Evolutionary conservation across 2,329 filamentous ascomycete species (phyloP).

Genomic region (Lasiodiplodia gonubiensis): DNA sequence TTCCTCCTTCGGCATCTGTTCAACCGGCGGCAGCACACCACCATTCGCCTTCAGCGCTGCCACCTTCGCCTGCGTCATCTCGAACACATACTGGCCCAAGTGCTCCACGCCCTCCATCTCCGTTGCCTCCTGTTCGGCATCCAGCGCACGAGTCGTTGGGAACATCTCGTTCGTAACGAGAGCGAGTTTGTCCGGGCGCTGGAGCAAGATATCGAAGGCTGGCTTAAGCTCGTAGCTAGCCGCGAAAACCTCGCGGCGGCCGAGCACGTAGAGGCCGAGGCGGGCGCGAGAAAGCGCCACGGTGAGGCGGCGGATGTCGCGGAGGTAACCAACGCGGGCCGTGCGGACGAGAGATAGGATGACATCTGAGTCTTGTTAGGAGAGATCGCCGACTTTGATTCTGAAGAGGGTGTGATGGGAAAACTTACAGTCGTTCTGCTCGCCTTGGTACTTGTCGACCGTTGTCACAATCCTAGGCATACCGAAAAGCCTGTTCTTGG

Average conservation of each 20-base stretch:
- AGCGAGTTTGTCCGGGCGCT: constrained; percentile 79
- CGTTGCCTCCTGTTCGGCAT: constrained; percentile 62
- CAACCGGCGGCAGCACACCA: constrained; percentile 39
- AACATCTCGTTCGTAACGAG: constrained; percentile 87
- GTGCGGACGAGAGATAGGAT: constrained; percentile 93
- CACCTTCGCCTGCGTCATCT: constrained; percentile 84
- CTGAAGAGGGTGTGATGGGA: neutral
- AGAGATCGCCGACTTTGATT: neutral
- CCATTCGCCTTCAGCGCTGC: constrained; percentile 59
- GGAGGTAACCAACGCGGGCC: constrained; percentile 85
- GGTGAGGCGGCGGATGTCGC: constrained; percentile 90
- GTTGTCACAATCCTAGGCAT: constrained; percentile 89
- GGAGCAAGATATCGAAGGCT: constrained; percentile 79
- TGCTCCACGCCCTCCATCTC: constrained; percentile 93
- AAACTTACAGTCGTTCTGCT: constrained; percentile 96
- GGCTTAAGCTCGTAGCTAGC: constrained; percentile 84
- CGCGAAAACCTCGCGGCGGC: constrained; percentile 86
- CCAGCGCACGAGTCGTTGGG: constrained; percentile 64
- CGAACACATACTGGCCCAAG: constrained; percentile 91
- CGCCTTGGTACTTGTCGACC: constrained; percentile 98
- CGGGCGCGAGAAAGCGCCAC: constrained; percentile 92
- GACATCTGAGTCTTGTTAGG: constrained; percentile 66
- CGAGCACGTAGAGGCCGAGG: constrained; percentile 89
- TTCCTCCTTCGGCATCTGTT: constrained; percentile 40
- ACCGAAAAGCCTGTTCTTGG: constrained; percentile 82